Base-by-base conservation (phyloP, 2,329 filamentous ascomycete species). In the Fonsecaea multimorphosa region DNA sequence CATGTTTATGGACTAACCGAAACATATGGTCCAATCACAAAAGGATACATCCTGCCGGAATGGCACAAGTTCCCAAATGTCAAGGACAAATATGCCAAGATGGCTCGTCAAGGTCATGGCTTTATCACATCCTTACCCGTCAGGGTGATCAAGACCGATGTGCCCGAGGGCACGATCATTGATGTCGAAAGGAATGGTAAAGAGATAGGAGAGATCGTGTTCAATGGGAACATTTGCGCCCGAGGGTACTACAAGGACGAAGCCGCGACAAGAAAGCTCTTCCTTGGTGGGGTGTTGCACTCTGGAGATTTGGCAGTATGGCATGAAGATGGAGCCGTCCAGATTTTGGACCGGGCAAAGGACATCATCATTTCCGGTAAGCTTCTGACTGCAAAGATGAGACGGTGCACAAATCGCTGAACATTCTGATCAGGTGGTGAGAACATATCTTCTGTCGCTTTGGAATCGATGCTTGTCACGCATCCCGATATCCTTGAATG, bases 321-420 rank as follows among this genome's bases (percentile, higher is more conserved):
- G 91, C 92, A 97, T 79, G 85, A 90, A 0, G 95, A 98, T 76
- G 93, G 94, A 1, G 90, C 91, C 64, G 89, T 93, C 52, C 92
- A 98, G 81, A 97, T 99, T 69, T 82, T 96, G 65, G 95, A 99
- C 78, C 86, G 95, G 22, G 91, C 92, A 14, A 99, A 99, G 82
- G 95, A 99, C 76, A 97, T 99, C 60, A 99, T 99, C 74, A 99
- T 99, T 69, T 96, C 91, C 60, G 91, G 91, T 91, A 82, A 72
- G 84, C 77, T 11, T 14, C 27, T 49, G 22, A 3, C 22, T 11
- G 19, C n/a, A 5, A 16, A 49, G 3, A 24, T 14, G 22, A 32
- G 32, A 12, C 52, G 3, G 32, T n/a, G 8, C 31, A 34, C 8
- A 32, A 24, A 49, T 63, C 24, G 54, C 56, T 49, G 16, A 34